A percentile compares a stretch with the other conserved stretches of the same genome.
Evolutionary conservation across 225 moss, liverwort and hornwort species (phyloP).

Genomic region (Rhytidiadelphus loreus): DNA sequence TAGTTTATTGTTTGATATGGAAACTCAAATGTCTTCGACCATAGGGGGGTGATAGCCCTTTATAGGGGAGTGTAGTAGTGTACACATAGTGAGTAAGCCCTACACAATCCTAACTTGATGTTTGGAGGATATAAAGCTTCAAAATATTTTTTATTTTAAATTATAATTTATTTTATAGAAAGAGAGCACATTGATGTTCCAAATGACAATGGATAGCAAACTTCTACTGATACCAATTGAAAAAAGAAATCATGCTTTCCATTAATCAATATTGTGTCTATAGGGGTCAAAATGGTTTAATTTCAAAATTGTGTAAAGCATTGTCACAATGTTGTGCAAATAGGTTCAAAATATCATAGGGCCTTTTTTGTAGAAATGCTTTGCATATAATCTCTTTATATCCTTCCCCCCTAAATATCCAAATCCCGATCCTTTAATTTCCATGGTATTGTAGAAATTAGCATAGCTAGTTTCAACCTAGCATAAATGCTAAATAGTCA

Average conservation of each 20-base stretch:
- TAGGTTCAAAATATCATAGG: not conserved
- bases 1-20: not conserved
- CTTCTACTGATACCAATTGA: accelerated
- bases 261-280: accelerated
- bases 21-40: not conserved
- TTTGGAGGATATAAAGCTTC: not conserved
- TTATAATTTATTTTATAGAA: not conserved
- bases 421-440: not conserved
- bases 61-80: accelerated
- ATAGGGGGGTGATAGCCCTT: accelerated
- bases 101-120: accelerated
- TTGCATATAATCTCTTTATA: not conserved
- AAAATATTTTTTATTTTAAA: not conserved
- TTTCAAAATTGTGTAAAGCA: accelerated
- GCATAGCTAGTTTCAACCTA: not conserved
- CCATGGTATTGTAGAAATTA: not conserved
- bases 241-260: not conserved
- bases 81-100: accelerated
- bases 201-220: accelerated
- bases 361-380: not conserved
- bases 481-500: not conserved
- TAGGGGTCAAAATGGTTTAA: not conserved
- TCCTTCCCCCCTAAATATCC: accelerated
- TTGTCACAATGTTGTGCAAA: not conserved
- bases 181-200: no score